Evolutionary conservation across 2,329 filamentous ascomycete species (phyloP).

Genomic region (Emergomyces orientalis): DNA sequence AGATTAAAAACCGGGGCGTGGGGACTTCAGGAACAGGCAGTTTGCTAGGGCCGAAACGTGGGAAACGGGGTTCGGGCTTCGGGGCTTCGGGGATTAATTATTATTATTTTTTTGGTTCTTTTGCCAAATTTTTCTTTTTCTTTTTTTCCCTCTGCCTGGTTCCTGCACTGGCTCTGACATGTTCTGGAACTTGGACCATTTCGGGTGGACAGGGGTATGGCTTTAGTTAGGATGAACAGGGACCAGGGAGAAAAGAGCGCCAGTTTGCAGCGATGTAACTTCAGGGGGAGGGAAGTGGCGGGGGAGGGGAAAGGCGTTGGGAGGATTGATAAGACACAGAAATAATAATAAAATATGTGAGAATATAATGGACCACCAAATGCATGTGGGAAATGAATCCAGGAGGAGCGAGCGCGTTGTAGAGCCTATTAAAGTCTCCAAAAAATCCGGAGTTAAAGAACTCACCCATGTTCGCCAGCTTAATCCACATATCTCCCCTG

Average conservation of each 20-base stretch:
- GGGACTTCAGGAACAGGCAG: not conserved
- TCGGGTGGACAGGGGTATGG: not conserved
- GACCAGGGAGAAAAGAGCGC: not conserved
- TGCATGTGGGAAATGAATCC: not conserved
- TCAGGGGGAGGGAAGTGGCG: not conserved
- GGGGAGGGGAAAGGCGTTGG: not conserved
- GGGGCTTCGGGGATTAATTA: not conserved
- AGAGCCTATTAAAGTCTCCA: not conserved
- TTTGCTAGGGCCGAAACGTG: not conserved
- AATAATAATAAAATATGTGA: not conserved
- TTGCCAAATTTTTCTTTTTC: not conserved
- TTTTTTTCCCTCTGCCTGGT: not conserved
- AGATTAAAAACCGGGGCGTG: not conserved
- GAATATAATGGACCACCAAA: not conserved
- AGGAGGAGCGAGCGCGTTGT: not conserved
- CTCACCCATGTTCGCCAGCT: slow-evolving; percentile 38
- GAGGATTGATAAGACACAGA: not conserved
- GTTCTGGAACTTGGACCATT: not conserved
- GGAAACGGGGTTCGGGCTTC: not conserved
- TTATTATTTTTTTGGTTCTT: not conserved
- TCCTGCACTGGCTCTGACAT: not conserved
- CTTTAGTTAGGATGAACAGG: not conserved
- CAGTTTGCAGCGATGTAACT: slow-evolving; percentile 2
- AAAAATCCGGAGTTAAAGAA: not conserved
- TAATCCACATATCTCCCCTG: slow-evolving; percentile 37